phyloP scores from a whole-genome alignment of 2,329 filamentous ascomycete genomes.

The Rhexocercosporidium sp. region DNA sequence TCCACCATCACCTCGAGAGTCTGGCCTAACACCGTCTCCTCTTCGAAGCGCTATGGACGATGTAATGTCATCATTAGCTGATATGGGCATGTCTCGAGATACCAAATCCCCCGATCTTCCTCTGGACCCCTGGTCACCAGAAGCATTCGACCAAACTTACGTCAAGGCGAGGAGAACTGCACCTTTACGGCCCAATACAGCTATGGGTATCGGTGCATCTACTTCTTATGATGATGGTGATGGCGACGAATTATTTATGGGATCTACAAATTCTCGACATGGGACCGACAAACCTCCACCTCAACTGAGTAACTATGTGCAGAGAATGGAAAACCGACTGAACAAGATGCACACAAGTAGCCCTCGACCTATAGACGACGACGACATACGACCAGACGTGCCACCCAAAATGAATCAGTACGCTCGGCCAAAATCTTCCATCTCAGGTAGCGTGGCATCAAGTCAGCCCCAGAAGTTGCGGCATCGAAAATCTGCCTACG shows the following conservation, averaged over 20 bases:
- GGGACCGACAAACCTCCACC: conserved; percentile 63
- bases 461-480: conserved; percentile 53
- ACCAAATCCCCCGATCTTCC: conserved; percentile 61
- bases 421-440: conserved; percentile 63
- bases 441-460: conserved; percentile 49
- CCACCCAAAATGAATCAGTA: conserved; percentile 57
- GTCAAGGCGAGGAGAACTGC: conserved; percentile 41
- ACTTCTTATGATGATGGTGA: conserved; percentile 60
- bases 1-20: conserved; percentile 69
- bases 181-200: conserved; percentile 68
- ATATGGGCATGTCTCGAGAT: conserved; percentile 71
- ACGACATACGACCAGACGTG: conserved; percentile 35
- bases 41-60: conserved; percentile 96
- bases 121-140: conserved; percentile 85
- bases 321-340: conserved; percentile 87
- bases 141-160: conserved; percentile 69
- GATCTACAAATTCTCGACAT: conserved; percentile 37
- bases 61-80: conserved; percentile 92
- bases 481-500: conserved; percentile 77
- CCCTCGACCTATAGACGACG: conserved; percentile 24
- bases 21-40: conserved; percentile 84
- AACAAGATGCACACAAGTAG: conserved; percentile 40
- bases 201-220: conserved; percentile 69
- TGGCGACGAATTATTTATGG: conserved; percentile 49
- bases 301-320: conserved; percentile 83